These are phyloP conservation scores for Microcyclospora tardicrescens DNA, from an alignment of 2,329 filamentous ascomycete species.

Conservation along the genomic window DNA sequence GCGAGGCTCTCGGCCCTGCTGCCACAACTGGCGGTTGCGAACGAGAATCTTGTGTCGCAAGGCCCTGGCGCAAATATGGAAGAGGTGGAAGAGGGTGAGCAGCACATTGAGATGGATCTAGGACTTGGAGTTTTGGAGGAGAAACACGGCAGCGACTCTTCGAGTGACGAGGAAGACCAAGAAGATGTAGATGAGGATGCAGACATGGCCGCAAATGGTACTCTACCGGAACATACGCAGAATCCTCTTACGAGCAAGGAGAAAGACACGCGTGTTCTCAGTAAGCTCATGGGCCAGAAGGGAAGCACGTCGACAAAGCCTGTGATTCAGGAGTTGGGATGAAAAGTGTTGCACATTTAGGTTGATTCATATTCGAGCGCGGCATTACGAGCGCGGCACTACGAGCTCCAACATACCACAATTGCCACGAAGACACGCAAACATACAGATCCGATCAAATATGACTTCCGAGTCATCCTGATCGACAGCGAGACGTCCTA, in stretches of 20 bases:
- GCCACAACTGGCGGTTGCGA: slow-evolving; percentile 20
- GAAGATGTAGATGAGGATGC: slow-evolving; percentile 6
- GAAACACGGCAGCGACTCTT: slow-evolving; percentile 3
- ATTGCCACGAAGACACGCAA: no score
- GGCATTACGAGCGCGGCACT: no score
- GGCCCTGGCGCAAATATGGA: slow-evolving; percentile 18
- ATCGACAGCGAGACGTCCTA: no score
- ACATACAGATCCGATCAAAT: no score
- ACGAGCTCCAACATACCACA: not conserved
- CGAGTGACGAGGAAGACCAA: slow-evolving; percentile 4
- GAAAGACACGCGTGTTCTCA: slow-evolving; percentile 11
- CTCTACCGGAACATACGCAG: not conserved
- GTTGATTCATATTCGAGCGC: no score
- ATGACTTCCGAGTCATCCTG: no score
- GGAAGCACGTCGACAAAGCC: not conserved
- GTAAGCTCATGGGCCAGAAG: slow-evolving; percentile 13
- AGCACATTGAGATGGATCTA: slow-evolving; percentile 25
- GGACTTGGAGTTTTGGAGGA: slow-evolving; percentile 24
- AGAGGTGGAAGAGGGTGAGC: slow-evolving; percentile 19
- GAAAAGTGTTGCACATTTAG: not conserved
- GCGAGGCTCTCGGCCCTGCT: slow-evolving; percentile 18
- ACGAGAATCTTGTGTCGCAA: slow-evolving; percentile 13
- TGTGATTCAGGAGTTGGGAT: slow-evolving; percentile 1
- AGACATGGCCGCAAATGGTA: slow-evolving; percentile 1
- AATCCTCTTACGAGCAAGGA: slow-evolving; percentile 1